phyloP scores from a whole-genome alignment of 2,329 filamentous ascomycete genomes.

The Pseudogymnoascus sp. region DNA sequence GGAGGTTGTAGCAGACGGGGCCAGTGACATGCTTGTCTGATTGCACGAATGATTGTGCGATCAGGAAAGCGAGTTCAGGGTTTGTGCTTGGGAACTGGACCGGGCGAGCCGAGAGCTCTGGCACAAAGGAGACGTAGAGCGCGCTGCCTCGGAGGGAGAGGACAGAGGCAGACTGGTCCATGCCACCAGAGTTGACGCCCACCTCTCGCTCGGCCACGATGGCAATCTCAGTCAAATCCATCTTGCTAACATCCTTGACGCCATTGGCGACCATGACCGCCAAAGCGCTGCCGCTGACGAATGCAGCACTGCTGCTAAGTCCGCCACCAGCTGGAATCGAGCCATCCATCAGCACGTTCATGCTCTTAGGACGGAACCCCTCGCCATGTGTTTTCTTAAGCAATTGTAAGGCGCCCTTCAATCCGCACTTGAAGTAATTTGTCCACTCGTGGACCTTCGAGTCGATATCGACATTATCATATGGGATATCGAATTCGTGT shows the following conservation, averaged over 20 bases:
- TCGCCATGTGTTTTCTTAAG: constrained; percentile 59
- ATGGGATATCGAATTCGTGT: constrained; percentile 66
- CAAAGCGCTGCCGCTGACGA: constrained; percentile 83
- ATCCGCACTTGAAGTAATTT: constrained; percentile 95
- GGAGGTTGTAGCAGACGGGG: constrained; percentile 91
- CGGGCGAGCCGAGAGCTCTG: constrained; percentile 66
- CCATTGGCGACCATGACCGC: constrained; percentile 85
- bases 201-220: constrained; percentile 92
- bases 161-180: constrained; percentile 96
- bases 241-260: constrained; percentile 74
- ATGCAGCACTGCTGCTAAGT: constrained; percentile 87
- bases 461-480: constrained; percentile 69
- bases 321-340: constrained; percentile 89
- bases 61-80: constrained; percentile 83
- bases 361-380: constrained; percentile 62
- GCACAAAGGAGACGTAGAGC: constrained; percentile 84
- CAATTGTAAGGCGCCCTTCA: constrained; percentile 73
- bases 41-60: constrained; percentile 88
- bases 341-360: constrained; percentile 87
- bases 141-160: constrained; percentile 83
- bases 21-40: constrained; percentile 93
- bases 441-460: constrained; percentile 85
- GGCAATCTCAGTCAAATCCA: constrained; percentile 82
- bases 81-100: constrained; percentile 75
- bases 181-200: constrained; percentile 93